Base-by-base conservation (phyloP, 164 flowering plant genomes). In the Sextonia rubra region DNA sequence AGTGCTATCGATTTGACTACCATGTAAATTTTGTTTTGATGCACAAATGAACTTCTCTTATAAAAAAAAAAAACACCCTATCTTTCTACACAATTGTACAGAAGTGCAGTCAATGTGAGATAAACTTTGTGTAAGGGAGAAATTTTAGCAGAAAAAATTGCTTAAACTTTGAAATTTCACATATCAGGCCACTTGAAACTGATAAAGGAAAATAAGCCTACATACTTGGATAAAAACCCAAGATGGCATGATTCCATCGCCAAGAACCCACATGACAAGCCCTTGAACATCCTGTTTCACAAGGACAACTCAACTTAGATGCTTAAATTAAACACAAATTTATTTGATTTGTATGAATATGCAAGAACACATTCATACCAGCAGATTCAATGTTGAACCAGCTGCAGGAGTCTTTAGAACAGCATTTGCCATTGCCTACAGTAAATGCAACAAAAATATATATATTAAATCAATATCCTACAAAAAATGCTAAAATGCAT, bases 231-330 rank as follows among this genome's bases (percentile, higher is more conserved):
- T 84, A 80, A 96, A 93, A 47, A 85, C 84, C 99, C 98, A 96
- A 12, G 98, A 85, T 8, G 98, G 99, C 97, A 91, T 90, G 78
- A 83, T 81, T 12, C 98, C 99, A 69, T 96, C 97, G 64, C 87
- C 95, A 83, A 93, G 95, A 49, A 96, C 98, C 99, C 99, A 96
- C 18, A 91, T 90, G 24, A 90, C 91, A 78, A 96, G 95, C 44
- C 94, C 97, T 83, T 96, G 99, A 77, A 96, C 82, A 70, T 96
- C 98, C 99, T 95, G 88, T 71, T 68, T 67, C 60, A 82, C 27
- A 72, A 75, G 5, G 63, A 15, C 72, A 76, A 74, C 32, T 27
- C 20, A 62, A 58, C 17, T 37, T 72, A 58, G 32, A 55, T 27
- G 47, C 20, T 69, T 20, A 47, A 48, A 8, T 52, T 12, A 26